These are phyloP conservation scores for Apiotrichum sp. DNA, from an alignment of 1,284 basidiomycete species.

Conservation along the genomic window DNA sequence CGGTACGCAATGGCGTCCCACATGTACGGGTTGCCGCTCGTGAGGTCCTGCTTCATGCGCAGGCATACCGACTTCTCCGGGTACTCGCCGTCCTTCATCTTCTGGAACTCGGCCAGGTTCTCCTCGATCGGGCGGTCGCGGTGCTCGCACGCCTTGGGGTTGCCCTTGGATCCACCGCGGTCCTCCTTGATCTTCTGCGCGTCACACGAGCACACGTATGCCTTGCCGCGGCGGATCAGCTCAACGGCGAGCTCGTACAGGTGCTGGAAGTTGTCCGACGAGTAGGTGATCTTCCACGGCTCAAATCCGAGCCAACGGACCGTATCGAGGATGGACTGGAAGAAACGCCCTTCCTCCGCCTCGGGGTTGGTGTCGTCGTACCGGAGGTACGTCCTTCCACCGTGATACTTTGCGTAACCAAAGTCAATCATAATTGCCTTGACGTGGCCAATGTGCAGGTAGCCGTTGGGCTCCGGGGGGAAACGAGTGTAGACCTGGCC, in stretches of 20 bases:
- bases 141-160: slow-evolving; percentile 78
- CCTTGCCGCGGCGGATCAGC: slow-evolving; percentile 82
- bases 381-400: slow-evolving; percentile 80
- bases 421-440: slow-evolving; percentile 99
- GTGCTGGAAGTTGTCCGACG: slow-evolving; percentile 91
- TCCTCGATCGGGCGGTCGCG: slow-evolving; percentile 76
- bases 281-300: slow-evolving; percentile 98
- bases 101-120: slow-evolving; percentile 80
- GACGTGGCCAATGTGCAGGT: slow-evolving; percentile 91
- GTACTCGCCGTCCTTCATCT: slow-evolving; percentile 89
- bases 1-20: slow-evolving; percentile 99
- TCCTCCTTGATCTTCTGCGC: slow-evolving; percentile 88
- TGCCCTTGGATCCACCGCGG: slow-evolving; percentile 75
- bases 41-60: slow-evolving; percentile 96
- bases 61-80: slow-evolving; percentile 84
- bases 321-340: slow-evolving; percentile 92
- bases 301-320: slow-evolving; percentile 97
- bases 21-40: slow-evolving; percentile 96
- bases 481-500: slow-evolving; percentile 92
- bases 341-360: slow-evolving; percentile 92
- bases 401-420: slow-evolving; percentile 88
- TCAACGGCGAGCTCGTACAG: slow-evolving; percentile 87
- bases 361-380: slow-evolving; percentile 99
- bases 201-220: slow-evolving; percentile 93
- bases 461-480: slow-evolving; percentile 98